These are phyloP conservation scores for Camellia japonica DNA, from an alignment of 148 eudicot species.

Conservation along the genomic window DNA sequence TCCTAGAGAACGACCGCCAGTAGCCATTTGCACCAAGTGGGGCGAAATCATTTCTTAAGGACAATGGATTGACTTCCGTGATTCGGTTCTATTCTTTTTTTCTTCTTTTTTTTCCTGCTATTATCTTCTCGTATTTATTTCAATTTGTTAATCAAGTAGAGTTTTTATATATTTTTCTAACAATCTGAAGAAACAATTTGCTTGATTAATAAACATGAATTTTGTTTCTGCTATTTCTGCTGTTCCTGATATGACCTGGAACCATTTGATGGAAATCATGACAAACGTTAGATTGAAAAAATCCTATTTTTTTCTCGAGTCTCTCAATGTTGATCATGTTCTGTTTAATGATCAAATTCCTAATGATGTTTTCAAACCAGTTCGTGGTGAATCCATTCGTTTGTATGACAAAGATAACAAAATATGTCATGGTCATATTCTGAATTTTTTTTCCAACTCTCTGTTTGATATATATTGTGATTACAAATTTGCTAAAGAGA, in stretches of 20 bases:
- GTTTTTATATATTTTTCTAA: background rate
- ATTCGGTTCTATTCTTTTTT: background rate
- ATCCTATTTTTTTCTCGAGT: background rate
- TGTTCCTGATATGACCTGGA: background rate
- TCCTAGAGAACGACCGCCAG: too few species aligned
- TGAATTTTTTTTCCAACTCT: background rate
- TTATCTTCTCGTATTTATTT: background rate
- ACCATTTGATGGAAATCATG: background rate
- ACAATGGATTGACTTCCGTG: too few species aligned
- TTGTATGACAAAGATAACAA: background rate
- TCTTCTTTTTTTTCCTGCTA: too few species aligned
- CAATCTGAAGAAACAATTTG: background rate
- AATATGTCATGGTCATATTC: background rate
- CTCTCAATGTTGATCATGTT: background rate
- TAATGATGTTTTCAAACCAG: background rate
- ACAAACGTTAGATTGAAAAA: background rate
- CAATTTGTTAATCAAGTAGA: background rate
- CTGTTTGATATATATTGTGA: background rate
- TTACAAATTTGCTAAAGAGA: background rate
- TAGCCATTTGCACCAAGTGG: too few species aligned
- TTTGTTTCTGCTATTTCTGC: too few species aligned
- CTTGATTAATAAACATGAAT: background rate
- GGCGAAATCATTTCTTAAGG: too few species aligned
- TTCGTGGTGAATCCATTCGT: background rate
- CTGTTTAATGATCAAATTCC: background rate